Conservation (phyloP, 2,329 filamentous ascomycete species). For the Curvularia lunata region DNA sequence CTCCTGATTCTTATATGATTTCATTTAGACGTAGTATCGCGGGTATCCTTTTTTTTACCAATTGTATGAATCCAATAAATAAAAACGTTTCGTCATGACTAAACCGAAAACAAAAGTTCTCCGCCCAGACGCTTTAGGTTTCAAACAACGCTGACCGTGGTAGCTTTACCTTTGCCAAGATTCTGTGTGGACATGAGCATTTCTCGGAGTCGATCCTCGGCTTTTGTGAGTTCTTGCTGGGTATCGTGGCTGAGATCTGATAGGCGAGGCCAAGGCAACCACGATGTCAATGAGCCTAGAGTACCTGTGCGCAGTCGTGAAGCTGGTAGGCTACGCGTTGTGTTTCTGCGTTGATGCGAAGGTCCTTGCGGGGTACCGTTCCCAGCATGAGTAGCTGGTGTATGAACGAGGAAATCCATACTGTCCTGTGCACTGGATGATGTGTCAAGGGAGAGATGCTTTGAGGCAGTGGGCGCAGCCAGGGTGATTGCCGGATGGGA, state of each 20-base stretch:
- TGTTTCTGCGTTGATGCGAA: conserved; percentile 33
- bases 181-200: conserved; percentile 38
- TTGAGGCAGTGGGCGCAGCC: conserved; percentile 42
- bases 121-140: not conserved
- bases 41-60: not conserved
- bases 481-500: conserved; percentile 44
- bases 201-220: conserved; percentile 40
- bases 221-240: conserved; percentile 39
- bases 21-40: not conserved
- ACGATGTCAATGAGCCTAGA: conserved; percentile 42
- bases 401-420: conserved; percentile 14
- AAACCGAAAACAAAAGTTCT: not conserved
- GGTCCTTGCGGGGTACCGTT: conserved; percentile 20
- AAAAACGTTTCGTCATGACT: not conserved
- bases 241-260: conserved; percentile 21
- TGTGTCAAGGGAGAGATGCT: conserved; percentile 45
- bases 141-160: conserved; percentile 32
- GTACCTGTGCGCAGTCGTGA: conserved; percentile 36
- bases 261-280: conserved; percentile 46
- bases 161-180: conserved; percentile 38
- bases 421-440: conserved; percentile 38
- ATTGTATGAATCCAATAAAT: too few relatives aligned
- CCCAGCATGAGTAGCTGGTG: conserved; percentile 17
- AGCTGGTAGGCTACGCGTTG: conserved; percentile 29
- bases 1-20: not conserved